Conservation (phyloP, 805 yeast species). For the Saturnispora sanitii region DNA sequence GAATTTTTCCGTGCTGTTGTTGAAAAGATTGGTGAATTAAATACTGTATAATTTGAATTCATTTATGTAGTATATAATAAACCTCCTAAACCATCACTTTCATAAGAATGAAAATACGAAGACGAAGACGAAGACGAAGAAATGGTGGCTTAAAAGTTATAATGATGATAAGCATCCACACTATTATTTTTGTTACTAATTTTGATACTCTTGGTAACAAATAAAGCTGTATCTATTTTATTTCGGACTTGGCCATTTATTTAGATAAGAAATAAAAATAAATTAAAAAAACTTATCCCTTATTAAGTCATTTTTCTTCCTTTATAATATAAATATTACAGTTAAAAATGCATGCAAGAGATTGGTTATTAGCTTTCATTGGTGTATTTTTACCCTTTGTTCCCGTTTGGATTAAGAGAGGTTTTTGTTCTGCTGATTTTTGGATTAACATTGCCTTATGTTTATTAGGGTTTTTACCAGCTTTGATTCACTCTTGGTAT, state of each 20-base stretch:
- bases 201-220: too few relatives aligned
- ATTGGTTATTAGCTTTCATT: constrained; percentile 54
- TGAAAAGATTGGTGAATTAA: not conserved
- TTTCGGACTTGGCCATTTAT: too few relatives aligned
- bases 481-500: constrained; percentile 68
- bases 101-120: too few relatives aligned
- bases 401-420: constrained; percentile 62
- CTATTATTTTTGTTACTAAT: too few relatives aligned
- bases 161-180: too few relatives aligned
- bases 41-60: not conserved
- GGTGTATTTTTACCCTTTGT: constrained; percentile 66
- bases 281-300: not conserved
- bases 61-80: too few relatives aligned
- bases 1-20: constrained; percentile 1
- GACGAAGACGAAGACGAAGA: too few relatives aligned
- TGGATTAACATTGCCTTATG: constrained; percentile 60
- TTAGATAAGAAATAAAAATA: not conserved
- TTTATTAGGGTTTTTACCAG: constrained; percentile 65
- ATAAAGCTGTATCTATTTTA: too few relatives aligned
- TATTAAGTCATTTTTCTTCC: not conserved
- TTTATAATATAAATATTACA: not conserved
- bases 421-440: constrained; percentile 48
- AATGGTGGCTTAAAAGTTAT: too few relatives aligned
- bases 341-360: constrained; percentile 26
- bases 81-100: not conserved